A percentile compares a stretch with the other conserved stretches of the same genome.
Evolutionary conservation across 129 eudicot species (phyloP).

Genomic region (Tanacetum coccineum): DNA sequence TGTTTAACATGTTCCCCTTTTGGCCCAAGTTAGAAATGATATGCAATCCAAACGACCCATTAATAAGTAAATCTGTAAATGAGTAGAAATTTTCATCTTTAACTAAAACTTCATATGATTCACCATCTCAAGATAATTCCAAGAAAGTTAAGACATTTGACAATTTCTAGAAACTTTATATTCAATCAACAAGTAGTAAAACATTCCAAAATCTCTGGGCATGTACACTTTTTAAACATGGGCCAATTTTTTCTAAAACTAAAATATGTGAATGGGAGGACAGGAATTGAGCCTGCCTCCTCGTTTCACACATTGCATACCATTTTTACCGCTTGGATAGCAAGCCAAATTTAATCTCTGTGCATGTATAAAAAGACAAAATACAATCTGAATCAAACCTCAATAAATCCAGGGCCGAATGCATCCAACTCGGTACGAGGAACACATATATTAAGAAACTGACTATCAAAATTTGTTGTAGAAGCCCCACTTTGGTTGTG

Average conservation of each 20-base stretch:
- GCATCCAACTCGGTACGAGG: constrained; percentile 54
- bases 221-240: neutral
- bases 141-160: neutral
- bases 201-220: constrained; percentile 4
- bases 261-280: too few relatives aligned
- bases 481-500: constrained; percentile 25
- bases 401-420: constrained; percentile 82
- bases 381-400: constrained; percentile 44
- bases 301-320: too few relatives aligned
- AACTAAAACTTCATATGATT: constrained; percentile 6
- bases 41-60: neutral
- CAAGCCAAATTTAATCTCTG: neutral
- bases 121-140: neutral
- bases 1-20: too few relatives aligned
- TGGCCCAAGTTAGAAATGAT: neutral
- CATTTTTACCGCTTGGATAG: too few relatives aligned
- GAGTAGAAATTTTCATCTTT: neutral
- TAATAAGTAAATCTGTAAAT: neutral
- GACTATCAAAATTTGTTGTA: constrained; percentile 38
- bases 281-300: too few relatives aligned
- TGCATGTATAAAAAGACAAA: constrained; percentile 11
- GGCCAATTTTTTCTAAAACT: too few relatives aligned
- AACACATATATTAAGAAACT: constrained; percentile 52
- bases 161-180: neutral
- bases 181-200: neutral